A percentile compares a stretch with the other conserved stretches of the same genome.
Evolutionary conservation across 805 yeast genomes (phyloP).

Genomic region (Jamesozyma piceae): DNA sequence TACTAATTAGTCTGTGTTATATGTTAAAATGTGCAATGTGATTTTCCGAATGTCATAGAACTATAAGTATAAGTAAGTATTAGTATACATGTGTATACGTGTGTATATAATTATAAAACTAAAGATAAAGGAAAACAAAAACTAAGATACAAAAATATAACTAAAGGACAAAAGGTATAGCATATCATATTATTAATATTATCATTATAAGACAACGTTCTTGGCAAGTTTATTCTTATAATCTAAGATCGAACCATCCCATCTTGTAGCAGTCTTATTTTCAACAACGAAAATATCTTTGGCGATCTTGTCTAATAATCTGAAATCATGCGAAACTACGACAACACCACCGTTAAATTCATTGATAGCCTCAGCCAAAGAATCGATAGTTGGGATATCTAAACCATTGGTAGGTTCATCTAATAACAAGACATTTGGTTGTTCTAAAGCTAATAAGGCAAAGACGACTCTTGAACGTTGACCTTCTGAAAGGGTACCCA

Average conservation of each 20-base stretch:
- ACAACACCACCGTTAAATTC: conserved; percentile 96
- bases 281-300: conserved; percentile 96
- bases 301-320: conserved; percentile 93
- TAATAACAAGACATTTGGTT: conserved; percentile 86
- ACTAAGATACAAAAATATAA: not conserved
- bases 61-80: too few species aligned
- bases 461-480: conserved; percentile 98
- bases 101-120: not conserved
- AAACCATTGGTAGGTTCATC: conserved; percentile 99
- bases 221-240: conserved; percentile 93
- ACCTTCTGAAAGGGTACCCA: conserved; percentile 98
- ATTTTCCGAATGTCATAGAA: too few species aligned
- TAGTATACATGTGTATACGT: too few species aligned
- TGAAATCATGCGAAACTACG: conserved; percentile 97
- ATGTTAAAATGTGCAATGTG: too few species aligned
- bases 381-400: conserved; percentile 96
- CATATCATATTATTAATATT: too few species aligned
- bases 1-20: too few species aligned
- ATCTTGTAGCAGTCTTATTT: conserved; percentile 88
- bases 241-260: conserved; percentile 86
- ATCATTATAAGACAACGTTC: conserved; percentile 65
- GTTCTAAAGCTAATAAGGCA: conserved; percentile 88
- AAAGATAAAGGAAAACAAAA: not conserved
- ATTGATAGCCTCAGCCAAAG: conserved; percentile 92
- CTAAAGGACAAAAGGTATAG: not conserved